Conservation (phyloP, 2,329 filamentous ascomycete genomes). For the Paraphoma sp. region DNA sequence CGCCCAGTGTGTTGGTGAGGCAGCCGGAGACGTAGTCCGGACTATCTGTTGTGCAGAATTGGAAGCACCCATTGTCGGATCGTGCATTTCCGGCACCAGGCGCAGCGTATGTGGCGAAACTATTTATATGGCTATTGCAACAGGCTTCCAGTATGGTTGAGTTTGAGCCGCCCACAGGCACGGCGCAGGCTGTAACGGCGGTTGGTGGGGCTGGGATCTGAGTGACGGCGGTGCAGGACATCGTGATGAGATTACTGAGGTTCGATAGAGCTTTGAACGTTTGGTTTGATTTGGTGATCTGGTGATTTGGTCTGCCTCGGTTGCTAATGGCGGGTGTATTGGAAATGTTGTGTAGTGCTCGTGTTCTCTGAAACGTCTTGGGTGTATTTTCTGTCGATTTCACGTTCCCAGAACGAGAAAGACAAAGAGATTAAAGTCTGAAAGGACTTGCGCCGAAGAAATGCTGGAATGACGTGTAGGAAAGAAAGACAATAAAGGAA, state of each 20-base stretch:
- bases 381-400: not conserved
- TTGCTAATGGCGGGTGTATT: not conserved
- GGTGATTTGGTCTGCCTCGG: not conserved
- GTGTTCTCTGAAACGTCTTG: constrained; percentile 4
- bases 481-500: constrained; percentile 1
- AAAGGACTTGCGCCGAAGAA: constrained; percentile 1
- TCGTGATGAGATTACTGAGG: not conserved
- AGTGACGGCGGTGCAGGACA: constrained; percentile 18
- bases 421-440: not conserved
- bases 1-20: constrained; percentile 17
- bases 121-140: constrained; percentile 40
- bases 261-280: not conserved
- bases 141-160: constrained; percentile 37
- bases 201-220: constrained; percentile 32
- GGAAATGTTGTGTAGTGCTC: not conserved
- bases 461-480: constrained; percentile 9
- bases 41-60: constrained; percentile 31
- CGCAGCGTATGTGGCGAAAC: constrained; percentile 26
- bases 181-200: constrained; percentile 26
- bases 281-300: not conserved
- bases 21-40: constrained; percentile 16
- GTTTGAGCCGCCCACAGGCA: constrained; percentile 36
- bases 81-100: constrained; percentile 15
- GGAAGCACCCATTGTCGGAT: constrained; percentile 27
- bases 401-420: not conserved